Base-by-base conservation (phyloP, 2,329 filamentous ascomycete species). In the Aspergillus tanneri region DNA sequence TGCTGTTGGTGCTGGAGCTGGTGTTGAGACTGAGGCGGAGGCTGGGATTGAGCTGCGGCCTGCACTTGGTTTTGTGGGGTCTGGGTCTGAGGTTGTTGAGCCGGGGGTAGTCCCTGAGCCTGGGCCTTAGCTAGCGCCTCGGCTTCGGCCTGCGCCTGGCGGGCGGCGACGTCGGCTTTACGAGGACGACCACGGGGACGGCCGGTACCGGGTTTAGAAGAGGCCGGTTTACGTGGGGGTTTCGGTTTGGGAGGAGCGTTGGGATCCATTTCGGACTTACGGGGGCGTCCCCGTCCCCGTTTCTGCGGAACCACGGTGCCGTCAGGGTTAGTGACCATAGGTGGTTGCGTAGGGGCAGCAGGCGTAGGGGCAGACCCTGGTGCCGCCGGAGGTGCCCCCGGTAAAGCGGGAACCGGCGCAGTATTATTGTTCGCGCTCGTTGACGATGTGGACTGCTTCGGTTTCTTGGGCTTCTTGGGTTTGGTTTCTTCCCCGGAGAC, bases 171-270 rank as follows among this genome's bases (percentile, higher is more conserved):
- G 52, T 67, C 65, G 2, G 59, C 63, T 49, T 68, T 68, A 5
- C 63, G 63, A 43, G 65, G 65, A 38, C 65, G 56, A 14, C 66
- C 66, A 23, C 66, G 65, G 11, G 63, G 65, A 9, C 66, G 59
- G 5, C 65, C 65, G 0, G 64, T 67, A 4, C 63, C 62, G 8
- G 57, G 55, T 23, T 54, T 56, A n/a, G 56, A 53, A 2, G 53
- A 47, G 8, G 50, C 28, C 10, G 59, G 50, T 14, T 54, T 54
- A 12, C 49, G 48, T 2, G 57, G 57, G 10, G 45, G 43, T 42
- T 63, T 65, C 14, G 56, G 54, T 28, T 55, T 57, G 4, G 56
- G 50, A 9, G 57, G 55, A 21, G 53, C 46, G 19, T 50, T 43
- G 7, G 40, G 40, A 14, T 49, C 53, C 11, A 50, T 49, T 22